Evolutionary conservation across 805 yeast genomes (phyloP).

Genomic region (Lachancea sp.): DNA sequence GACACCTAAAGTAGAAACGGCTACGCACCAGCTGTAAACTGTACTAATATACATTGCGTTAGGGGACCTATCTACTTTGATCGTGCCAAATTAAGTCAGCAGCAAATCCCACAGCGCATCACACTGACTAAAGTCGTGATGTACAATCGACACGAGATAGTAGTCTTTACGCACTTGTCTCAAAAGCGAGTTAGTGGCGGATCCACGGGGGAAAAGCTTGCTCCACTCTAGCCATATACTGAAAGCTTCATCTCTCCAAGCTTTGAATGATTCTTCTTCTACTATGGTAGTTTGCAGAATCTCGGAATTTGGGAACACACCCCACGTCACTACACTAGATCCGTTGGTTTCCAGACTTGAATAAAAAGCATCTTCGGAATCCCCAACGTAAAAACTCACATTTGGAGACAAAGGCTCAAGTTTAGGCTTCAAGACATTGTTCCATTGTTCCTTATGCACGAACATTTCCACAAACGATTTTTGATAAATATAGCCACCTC

Average conservation of each 20-base stretch:
- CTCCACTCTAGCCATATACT: slow-evolving; percentile 91
- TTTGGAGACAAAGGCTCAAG: slow-evolving; percentile 40
- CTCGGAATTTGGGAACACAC: slow-evolving; percentile 87
- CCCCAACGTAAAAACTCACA: slow-evolving; percentile 73
- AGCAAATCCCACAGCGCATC: slow-evolving; percentile 71
- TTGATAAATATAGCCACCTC: slow-evolving; percentile 81
- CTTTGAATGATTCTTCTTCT: slow-evolving; percentile 85
- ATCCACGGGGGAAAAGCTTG: slow-evolving; percentile 53
- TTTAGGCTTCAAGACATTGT: slow-evolving; percentile 43
- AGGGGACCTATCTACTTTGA: too few species aligned
- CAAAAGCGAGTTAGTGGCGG: slow-evolving; percentile 55
- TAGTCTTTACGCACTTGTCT: slow-evolving; percentile 55
- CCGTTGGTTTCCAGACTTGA: slow-evolving; percentile 51
- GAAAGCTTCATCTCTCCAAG: slow-evolving; percentile 96
- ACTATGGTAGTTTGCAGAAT: slow-evolving; percentile 87
- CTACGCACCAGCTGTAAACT: too few species aligned
- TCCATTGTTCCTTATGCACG: slow-evolving; percentile 69
- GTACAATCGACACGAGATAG: slow-evolving; percentile 75
- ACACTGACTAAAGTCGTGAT: slow-evolving; percentile 73
- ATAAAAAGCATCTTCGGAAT: slow-evolving; percentile 47
- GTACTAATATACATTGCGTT: not conserved
- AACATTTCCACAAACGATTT: slow-evolving; percentile 91
- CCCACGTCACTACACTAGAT: slow-evolving; percentile 94
- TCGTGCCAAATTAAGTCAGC: slow-evolving; percentile 13
- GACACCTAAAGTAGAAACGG: too few species aligned